Base-by-base conservation (phyloP, 1,284 basidiomycete species). In the Schizopora paradoxa region DNA sequence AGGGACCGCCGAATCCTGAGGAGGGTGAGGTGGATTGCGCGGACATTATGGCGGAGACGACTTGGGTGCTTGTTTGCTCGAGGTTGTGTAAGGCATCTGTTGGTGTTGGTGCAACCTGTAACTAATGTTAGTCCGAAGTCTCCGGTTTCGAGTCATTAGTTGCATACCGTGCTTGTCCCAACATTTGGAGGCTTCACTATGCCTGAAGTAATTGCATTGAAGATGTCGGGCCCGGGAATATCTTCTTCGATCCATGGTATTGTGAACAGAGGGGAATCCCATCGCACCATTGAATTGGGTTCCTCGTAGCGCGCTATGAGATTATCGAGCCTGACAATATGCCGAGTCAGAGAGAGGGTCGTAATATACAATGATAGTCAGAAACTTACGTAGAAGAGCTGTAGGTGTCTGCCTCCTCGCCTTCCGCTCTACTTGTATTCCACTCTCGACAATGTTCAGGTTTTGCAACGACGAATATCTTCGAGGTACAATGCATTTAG, bases 251-350 rank as follows among this genome's bases (percentile, higher is more conserved):
- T 74, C 79, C 83, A 89, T 2, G 82, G 68, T 0, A 97, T 66
- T 1, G 88, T 91, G 62, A 97, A 89, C 25, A 98, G 74, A 0
- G 95, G 95, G 0, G 92, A 87, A 65, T 99, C 95, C 95, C 95
- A 99, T 35, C 94, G 79, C 8, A 91, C 91, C 85, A 95, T 95
- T 0, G 92, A 93, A 0, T 89, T 93, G 0, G 95, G 95, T 62
- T 98, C 95, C 68, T 99, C 95, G 57, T 84, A 98, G 29, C 95
- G 79, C 61, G 83, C 75, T 10, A 96, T 67, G 2, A 99, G 77
- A 62, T 94, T 95, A 21, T 95, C 89, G 29, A 98, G 74, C 2
- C 92, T 95, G 60, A 1, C 18, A 18, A 14, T n/a, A 28, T 25
- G 11, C 14, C 25, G 28, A 27, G 19, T 28, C 32, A 3, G 16